Evolutionary conservation across 306 rosid genomes (phyloP).

Genomic region (Gastrolobium bilobum): DNA sequence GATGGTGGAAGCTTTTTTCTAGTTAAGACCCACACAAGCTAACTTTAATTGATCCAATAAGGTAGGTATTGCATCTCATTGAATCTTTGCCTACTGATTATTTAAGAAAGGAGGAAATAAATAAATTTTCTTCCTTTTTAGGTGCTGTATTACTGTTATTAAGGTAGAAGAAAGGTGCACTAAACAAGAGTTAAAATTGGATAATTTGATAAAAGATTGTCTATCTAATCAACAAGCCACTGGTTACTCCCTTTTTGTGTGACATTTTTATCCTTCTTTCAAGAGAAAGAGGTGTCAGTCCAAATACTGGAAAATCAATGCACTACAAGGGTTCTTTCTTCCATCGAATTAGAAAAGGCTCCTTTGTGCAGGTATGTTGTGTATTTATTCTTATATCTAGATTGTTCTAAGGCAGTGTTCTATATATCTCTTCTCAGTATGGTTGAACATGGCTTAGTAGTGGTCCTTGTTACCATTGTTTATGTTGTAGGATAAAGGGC

Average conservation of each 20-base stretch:
- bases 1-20: no score
- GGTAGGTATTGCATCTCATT: no score
- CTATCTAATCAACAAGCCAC: background rate
- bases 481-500: constrained; percentile 96
- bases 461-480: constrained; percentile 84
- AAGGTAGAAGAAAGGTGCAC: no score
- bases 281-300: constrained; percentile 90
- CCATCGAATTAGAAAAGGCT: constrained; percentile 77
- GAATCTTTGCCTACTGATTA: no score
- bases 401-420: constrained; percentile 31
- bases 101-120: no score
- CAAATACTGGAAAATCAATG: constrained; percentile 78
- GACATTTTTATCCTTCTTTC: constrained; percentile 38
- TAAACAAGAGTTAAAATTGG: background rate
- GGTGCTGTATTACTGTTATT: no score
- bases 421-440: constrained; percentile 47
- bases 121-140: no score
- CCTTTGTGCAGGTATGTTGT: constrained; percentile 74
- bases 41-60: no score
- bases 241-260: constrained; percentile 15
- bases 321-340: constrained; percentile 96
- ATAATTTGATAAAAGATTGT: background rate
- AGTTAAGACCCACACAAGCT: no score
- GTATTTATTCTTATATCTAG: constrained; percentile 26
- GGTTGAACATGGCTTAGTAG: constrained; percentile 74